Conservation (phyloP, 2,329 filamentous ascomycete species). For the Alternaria solani region DNA sequence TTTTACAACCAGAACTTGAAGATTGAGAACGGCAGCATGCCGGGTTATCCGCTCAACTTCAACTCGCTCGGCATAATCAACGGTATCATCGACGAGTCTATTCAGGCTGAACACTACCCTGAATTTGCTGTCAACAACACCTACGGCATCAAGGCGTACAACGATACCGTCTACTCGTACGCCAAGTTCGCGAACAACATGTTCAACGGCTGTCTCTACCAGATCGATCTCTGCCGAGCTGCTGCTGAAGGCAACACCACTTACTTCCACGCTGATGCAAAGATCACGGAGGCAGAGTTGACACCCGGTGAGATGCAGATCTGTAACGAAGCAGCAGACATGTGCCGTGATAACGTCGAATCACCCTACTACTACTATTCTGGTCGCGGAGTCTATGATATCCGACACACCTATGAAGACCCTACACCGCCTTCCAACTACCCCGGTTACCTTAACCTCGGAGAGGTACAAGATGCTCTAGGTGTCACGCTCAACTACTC, state of each 20-base stretch:
- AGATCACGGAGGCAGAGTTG: conserved; percentile 37
- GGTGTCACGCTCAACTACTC: conserved; percentile 70
- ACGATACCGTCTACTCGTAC: conserved; percentile 67
- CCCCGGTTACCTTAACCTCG: conserved; percentile 67
- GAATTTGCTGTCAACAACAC: conserved; percentile 64
- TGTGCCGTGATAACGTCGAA: conserved; percentile 67
- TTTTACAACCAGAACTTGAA: conserved; percentile 66
- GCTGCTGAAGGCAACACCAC: conserved; percentile 48
- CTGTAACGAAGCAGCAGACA: conserved; percentile 64
- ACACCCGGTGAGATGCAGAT: conserved; percentile 42
- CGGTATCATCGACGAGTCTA: conserved; percentile 54
- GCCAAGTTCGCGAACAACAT: conserved; percentile 64
- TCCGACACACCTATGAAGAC: conserved; percentile 60
- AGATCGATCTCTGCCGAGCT: conserved; percentile 62
- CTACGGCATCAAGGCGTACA: conserved; percentile 63
- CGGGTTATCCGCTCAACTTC: conserved; percentile 62
- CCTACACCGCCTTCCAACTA: conserved; percentile 62
- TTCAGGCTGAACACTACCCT: conserved; percentile 60
- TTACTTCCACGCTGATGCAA: conserved; percentile 29
- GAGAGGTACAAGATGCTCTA: conserved; percentile 64
- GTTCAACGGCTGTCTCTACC: conserved; percentile 57
- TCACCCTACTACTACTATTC: conserved; percentile 63
- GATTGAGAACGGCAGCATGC: conserved; percentile 59
- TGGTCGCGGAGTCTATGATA: conserved; percentile 63
- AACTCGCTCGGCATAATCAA: conserved; percentile 64